Conservation (phyloP, 2,329 filamentous ascomycete species). For the Colletotrichum sp. region DNA sequence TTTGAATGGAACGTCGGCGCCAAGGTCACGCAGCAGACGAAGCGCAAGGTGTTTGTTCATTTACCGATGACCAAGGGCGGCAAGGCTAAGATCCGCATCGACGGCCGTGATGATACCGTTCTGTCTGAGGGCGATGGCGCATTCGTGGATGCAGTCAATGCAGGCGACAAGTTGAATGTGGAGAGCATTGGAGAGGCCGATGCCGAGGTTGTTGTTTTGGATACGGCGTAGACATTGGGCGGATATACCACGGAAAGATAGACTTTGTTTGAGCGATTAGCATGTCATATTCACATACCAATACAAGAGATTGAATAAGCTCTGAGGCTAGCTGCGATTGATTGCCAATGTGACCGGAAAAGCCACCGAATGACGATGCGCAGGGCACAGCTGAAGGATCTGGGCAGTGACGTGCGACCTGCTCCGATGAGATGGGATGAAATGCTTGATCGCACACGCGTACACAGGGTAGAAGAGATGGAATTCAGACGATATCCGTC, state of each 20-base stretch:
- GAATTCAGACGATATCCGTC: not conserved
- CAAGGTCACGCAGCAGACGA: slow-evolving; percentile 51
- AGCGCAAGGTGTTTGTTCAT: slow-evolving; percentile 81
- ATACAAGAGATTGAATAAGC: not conserved
- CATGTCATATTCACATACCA: not conserved
- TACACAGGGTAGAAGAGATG: not conserved
- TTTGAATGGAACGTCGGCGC: slow-evolving; percentile 78
- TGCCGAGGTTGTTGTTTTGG: slow-evolving; percentile 72
- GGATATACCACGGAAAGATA: not conserved
- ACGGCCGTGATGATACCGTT: slow-evolving; percentile 68
- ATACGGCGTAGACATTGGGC: slow-evolving; percentile 55
- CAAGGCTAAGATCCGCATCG: slow-evolving; percentile 73
- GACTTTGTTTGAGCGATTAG: not conserved
- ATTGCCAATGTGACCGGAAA: not conserved
- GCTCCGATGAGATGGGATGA: not conserved
- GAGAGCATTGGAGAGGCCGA: slow-evolving; percentile 73
- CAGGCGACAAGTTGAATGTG: slow-evolving; percentile 67
- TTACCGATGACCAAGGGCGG: slow-evolving; percentile 80
- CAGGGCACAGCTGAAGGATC: not conserved
- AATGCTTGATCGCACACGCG: not conserved
- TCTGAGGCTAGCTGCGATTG: not conserved
- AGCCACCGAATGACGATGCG: not conserved
- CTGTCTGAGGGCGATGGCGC: slow-evolving; percentile 82
- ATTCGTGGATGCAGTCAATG: slow-evolving; percentile 70
- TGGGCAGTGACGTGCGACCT: not conserved